Evolutionary conservation across 805 yeast species (phyloP).

Genomic region (Torulaspora delbrueckii): DNA sequence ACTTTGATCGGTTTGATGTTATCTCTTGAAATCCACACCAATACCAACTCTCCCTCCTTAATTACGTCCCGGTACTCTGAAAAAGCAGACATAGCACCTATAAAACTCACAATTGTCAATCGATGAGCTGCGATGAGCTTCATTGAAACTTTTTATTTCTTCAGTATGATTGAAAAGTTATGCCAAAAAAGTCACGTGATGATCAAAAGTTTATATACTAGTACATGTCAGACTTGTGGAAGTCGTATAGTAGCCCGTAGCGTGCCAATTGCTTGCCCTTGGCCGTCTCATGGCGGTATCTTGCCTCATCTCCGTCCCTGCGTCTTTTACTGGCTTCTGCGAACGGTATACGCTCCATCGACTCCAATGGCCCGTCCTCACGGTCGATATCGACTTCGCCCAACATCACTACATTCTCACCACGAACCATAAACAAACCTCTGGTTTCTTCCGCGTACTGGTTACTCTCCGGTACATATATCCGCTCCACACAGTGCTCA

Average conservation of each 20-base stretch:
- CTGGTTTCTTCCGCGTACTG: conserved; percentile 69
- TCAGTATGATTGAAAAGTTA: background rate
- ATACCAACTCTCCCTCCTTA: conserved; percentile 80
- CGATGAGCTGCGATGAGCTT: conserved; percentile 1
- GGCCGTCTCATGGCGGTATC: conserved; percentile 40
- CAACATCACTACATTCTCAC: conserved; percentile 89
- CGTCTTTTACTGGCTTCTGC: conserved; percentile 51
- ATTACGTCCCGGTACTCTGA: conserved; percentile 58
- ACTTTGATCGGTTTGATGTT: conserved; percentile 71
- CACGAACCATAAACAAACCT: conserved; percentile 86
- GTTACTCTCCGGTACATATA: conserved; percentile 53
- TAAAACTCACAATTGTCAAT: background rate
- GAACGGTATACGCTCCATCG: conserved; percentile 55
- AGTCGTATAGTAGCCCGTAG: conserved; percentile 55
- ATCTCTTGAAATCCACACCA: conserved; percentile 80
- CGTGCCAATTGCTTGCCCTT: conserved; percentile 47
- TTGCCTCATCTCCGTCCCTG: conserved; percentile 30
- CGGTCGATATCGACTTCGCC: conserved; percentile 90
- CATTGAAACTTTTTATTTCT: conserved; percentile 3
- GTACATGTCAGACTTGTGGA: conserved; percentile 51
- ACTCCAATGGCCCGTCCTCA: conserved; percentile 65
- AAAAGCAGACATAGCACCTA: conserved; percentile 37
- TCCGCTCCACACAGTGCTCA: conserved; percentile 85
- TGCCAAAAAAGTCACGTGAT: conserved; percentile 3
- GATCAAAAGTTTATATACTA: conserved; percentile 22